Percentiles rank a stretch among this genome's conserved stretches.
Evolutionary conservation across 495 filamentous ascomycete genomes (phyloP).

Genomic region (Hypomontagnella monticulosa): DNA sequence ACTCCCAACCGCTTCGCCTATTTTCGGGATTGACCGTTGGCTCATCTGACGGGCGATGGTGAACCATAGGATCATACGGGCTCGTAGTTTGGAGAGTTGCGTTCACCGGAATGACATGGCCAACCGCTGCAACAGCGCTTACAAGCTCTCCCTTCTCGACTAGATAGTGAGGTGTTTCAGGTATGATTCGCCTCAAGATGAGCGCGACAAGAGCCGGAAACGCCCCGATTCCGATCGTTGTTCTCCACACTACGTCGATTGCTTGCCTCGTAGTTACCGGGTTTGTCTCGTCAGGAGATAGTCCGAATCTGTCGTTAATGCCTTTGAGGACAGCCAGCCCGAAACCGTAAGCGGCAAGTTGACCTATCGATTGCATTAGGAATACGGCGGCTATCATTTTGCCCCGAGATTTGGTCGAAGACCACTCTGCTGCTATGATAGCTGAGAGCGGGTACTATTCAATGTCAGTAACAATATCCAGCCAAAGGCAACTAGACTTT

Average conservation of each 20-base stretch:
- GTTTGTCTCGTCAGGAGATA: conserved; percentile 58
- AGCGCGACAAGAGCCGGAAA: conserved; percentile 69
- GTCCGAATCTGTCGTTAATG: conserved; percentile 53
- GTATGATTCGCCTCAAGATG: conserved; percentile 67
- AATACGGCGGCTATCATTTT: conserved; percentile 75
- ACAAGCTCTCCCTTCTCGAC: conserved; percentile 34
- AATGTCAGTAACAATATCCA: conserved; percentile 1
- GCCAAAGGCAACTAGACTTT: neutral
- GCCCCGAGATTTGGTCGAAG: conserved; percentile 64
- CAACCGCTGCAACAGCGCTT: conserved; percentile 34
- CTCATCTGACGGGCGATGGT: conserved; percentile 18
- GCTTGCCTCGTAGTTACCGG: conserved; percentile 49
- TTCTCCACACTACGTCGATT: conserved; percentile 65
- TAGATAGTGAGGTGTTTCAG: conserved; percentile 66
- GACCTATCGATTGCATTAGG: conserved; percentile 72
- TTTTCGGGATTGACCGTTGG: conserved; percentile 33
- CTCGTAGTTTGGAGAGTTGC: conserved; percentile 25
- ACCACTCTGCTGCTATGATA: conserved; percentile 71
- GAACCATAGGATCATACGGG: neutral
- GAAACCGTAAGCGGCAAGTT: conserved; percentile 62
- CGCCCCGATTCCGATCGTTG: conserved; percentile 68
- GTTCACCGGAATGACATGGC: conserved; percentile 49
- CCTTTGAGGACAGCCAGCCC: conserved; percentile 60
- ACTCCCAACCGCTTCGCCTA: conserved; percentile 4
- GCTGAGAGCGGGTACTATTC: conserved; percentile 54